Evolutionary conservation across 2,329 filamentous ascomycete genomes (phyloP).

Genomic region (Myriangium duriaei): DNA sequence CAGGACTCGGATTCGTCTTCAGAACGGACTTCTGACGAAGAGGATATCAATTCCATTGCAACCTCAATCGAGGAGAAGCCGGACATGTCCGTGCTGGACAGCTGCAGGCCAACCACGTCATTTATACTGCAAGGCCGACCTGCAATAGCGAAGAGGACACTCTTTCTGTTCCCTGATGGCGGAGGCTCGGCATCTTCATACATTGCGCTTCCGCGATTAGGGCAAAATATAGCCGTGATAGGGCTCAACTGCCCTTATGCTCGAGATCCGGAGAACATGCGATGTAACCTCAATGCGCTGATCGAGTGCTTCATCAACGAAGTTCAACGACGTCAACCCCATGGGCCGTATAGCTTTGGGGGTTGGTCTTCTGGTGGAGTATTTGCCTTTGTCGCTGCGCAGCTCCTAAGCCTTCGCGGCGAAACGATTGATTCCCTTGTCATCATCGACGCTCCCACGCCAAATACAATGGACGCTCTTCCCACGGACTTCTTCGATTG

Average conservation of each 20-base stretch:
- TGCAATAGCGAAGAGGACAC: slow-evolving; percentile 17
- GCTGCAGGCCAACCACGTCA: slow-evolving; percentile 18
- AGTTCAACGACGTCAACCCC: slow-evolving; percentile 25
- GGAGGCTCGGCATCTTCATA: slow-evolving; percentile 31
- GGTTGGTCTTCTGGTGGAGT: slow-evolving; percentile 16
- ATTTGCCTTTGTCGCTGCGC: slow-evolving; percentile 13
- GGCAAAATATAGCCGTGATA: slow-evolving; percentile 36
- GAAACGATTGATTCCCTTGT: slow-evolving; percentile 18
- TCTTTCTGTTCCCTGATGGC: slow-evolving; percentile 39
- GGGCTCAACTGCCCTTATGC: slow-evolving; percentile 36
- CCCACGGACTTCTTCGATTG: slow-evolving; percentile 42
- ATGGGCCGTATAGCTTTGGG: slow-evolving; percentile 25
- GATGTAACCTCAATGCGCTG: not conserved
- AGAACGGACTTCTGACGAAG: not conserved
- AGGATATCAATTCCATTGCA: slow-evolving; percentile 1
- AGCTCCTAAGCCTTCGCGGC: slow-evolving; percentile 12
- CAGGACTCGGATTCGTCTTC: slow-evolving; percentile 1
- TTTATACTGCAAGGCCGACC: slow-evolving; percentile 36
- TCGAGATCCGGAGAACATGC: slow-evolving; percentile 18
- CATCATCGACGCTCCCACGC: slow-evolving; percentile 22
- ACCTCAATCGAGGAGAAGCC: slow-evolving; percentile 1
- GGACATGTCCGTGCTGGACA: too few species aligned
- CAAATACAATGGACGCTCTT: slow-evolving; percentile 44
- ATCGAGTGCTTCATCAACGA: slow-evolving; percentile 23
- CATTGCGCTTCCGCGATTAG: slow-evolving; percentile 24